phyloP scores from a whole-genome alignment of 208 protist genomes.

The Trypanosoma cruzi region DNA sequence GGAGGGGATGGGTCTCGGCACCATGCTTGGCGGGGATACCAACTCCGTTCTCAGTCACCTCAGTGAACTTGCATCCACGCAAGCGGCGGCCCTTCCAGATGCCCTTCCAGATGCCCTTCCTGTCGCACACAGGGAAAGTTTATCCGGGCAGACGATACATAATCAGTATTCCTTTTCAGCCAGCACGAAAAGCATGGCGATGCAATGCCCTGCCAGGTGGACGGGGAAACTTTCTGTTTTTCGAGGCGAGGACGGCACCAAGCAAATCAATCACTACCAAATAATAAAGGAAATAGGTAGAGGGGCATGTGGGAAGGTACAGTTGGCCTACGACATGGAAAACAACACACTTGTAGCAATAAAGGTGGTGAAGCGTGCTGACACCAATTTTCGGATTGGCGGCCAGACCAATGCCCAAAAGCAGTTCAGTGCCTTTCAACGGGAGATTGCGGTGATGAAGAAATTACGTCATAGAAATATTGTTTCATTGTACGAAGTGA shows the following conservation, averaged over 20 bases:
- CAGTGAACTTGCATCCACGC: not conserved
- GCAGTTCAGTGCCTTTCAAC: conserved; percentile 49
- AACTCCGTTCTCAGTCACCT: conserved; percentile 8
- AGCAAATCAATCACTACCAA: conserved; percentile 81
- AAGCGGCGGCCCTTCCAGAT: not conserved
- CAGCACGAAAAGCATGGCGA: conserved; percentile 6
- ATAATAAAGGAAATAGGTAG: conserved; percentile 71
- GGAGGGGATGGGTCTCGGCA: not conserved
- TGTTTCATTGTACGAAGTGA: conserved; percentile 94
- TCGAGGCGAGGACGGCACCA: conserved; percentile 20
- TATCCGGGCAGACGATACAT: not conserved
- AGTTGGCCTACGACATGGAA: conserved; percentile 53
- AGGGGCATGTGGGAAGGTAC: conserved; percentile 69
- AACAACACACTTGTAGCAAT: conserved; percentile 63
- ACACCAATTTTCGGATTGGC: conserved; percentile 20
- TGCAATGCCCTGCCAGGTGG: conserved; percentile 3
- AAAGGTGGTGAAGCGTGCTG: conserved; percentile 64
- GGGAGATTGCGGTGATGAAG: conserved; percentile 96
- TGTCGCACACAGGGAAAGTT: not conserved
- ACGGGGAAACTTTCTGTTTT: conserved; percentile 25
- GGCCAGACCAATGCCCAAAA: conserved; percentile 33
- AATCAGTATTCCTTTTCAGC: not conserved
- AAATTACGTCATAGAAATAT: conserved; percentile 95
- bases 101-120: too few species aligned
- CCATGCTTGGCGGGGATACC: not conserved